These are phyloP conservation scores for Elasticomyces elasticus DNA, from an alignment of 495 filamentous ascomycete species.

Conservation along the genomic window DNA sequence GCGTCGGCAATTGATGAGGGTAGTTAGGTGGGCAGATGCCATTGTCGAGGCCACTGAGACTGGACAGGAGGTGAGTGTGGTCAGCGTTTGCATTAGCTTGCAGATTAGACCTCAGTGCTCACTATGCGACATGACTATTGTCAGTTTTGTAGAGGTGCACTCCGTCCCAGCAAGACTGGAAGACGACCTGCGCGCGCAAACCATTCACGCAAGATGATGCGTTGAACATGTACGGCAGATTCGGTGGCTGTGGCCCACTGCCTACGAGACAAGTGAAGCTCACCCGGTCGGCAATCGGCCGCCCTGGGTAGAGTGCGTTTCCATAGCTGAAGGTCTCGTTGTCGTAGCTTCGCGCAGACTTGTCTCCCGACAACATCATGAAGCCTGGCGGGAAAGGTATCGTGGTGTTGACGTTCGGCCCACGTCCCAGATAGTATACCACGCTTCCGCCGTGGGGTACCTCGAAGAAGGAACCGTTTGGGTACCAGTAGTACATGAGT, in stretches of 20 bases:
- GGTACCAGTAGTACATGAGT: conserved; percentile 51
- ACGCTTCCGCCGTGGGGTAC: conserved; percentile 34
- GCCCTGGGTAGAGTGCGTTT: conserved; percentile 18
- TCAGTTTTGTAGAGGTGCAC: conserved; percentile 21
- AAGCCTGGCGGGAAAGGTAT: conserved; percentile 38
- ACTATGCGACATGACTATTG: conserved; percentile 25
- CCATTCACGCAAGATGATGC: conserved; percentile 20
- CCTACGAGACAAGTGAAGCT: conserved; percentile 28
- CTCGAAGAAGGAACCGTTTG: conserved; percentile 35
- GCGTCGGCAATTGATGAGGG: conserved; percentile 13
- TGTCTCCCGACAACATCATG: conserved; percentile 36
- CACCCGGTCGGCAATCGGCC: conserved; percentile 33
- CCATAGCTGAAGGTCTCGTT: conserved; percentile 25
- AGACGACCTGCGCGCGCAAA: conserved; percentile 25
- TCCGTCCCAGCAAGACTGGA: conserved; percentile 26
- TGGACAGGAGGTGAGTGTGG: too few relatives aligned
- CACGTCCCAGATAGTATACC: conserved; percentile 39
- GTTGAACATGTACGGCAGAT: conserved; percentile 19
- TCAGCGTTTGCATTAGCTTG: too few relatives aligned
- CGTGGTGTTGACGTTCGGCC: conserved; percentile 28
- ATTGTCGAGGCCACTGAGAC: conserved; percentile 28
- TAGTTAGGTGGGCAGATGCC: conserved; percentile 22
- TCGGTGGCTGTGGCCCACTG: conserved; percentile 6
- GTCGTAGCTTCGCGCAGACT: conserved; percentile 31
- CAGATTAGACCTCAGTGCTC: too few relatives aligned